Conservation (phyloP, 805 yeast species). For the Cyberlindnera maritima region DNA sequence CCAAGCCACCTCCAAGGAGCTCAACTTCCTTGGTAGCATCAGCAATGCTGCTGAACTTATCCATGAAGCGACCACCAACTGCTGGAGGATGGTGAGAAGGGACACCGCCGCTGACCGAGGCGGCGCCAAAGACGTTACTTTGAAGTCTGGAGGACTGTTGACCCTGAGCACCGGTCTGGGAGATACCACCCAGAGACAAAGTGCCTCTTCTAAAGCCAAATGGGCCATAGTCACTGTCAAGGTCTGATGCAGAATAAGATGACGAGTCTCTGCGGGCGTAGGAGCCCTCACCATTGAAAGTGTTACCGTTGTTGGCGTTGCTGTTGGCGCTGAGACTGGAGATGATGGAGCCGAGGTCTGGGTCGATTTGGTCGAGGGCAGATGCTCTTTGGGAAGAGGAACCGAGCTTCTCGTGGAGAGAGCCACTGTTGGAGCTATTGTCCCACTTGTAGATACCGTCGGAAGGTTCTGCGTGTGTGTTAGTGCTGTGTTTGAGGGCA, state of each 20-base stretch:
- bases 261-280: slow-evolving; percentile 37
- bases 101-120: slow-evolving; percentile 55
- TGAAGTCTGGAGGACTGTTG: slow-evolving; percentile 30
- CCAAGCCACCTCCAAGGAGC: slow-evolving; percentile 41
- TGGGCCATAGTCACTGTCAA: slow-evolving; percentile 36
- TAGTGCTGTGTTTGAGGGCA: not conserved
- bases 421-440: slow-evolving; percentile 4
- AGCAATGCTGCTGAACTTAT: slow-evolving; percentile 61
- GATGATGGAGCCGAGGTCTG: slow-evolving; percentile 30
- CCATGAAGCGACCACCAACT: slow-evolving; percentile 44
- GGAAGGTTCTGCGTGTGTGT: not conserved
- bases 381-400: slow-evolving; percentile 13
- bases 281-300: not conserved
- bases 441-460: slow-evolving; percentile 14
- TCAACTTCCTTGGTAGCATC: slow-evolving; percentile 71
- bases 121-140: slow-evolving; percentile 49
- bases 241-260: slow-evolving; percentile 35
- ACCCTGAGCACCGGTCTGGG: slow-evolving; percentile 18
- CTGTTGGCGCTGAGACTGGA: slow-evolving; percentile 29
- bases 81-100: slow-evolving; percentile 26
- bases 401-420: slow-evolving; percentile 11
- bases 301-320: slow-evolving; percentile 16
- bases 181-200: slow-evolving; percentile 37
- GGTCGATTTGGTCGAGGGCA: slow-evolving; percentile 24
- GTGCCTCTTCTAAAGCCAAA: slow-evolving; percentile 50